These are phyloP conservation scores for Boletellus dicymbophilus DNA, from an alignment of 1,284 basidiomycete genomes.

Conservation along the genomic window DNA sequence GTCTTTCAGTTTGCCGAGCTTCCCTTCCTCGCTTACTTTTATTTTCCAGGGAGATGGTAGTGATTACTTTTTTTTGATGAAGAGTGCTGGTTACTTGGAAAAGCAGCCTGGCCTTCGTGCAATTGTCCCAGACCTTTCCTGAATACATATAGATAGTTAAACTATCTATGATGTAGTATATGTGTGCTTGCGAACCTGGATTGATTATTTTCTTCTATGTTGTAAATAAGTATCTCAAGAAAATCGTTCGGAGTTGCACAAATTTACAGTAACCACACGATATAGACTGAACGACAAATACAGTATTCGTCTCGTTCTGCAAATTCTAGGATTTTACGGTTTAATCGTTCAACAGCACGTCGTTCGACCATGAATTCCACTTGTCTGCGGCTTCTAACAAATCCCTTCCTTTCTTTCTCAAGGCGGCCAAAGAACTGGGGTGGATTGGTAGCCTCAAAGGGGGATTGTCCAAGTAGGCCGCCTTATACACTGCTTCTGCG, in stretches of 20 bases:
- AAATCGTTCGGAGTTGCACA: too few species aligned
- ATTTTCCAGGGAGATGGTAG: slow-evolving; percentile 26
- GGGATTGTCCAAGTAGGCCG: slow-evolving; percentile 19
- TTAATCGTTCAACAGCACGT: slow-evolving; percentile 10
- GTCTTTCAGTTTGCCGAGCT: too few species aligned
- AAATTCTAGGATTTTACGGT: background rate
- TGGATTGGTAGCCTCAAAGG: slow-evolving; percentile 32
- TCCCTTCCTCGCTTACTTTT: too few species aligned
- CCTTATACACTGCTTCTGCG: slow-evolving; percentile 13
- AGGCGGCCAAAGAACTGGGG: slow-evolving; percentile 1
- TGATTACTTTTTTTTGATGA: slow-evolving; percentile 8
- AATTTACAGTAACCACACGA: too few species aligned
- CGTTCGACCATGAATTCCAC: slow-evolving; percentile 32
- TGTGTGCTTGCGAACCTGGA: too few species aligned
- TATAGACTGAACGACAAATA: too few species aligned
- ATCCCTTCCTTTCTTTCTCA: slow-evolving; percentile 14
- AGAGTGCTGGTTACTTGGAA: slow-evolving; percentile 23
- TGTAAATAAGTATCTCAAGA: too few species aligned
- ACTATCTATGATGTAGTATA: too few species aligned
- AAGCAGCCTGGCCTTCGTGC: slow-evolving; percentile 16
- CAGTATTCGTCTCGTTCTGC: background rate
- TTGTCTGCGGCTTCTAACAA: slow-evolving; percentile 20
- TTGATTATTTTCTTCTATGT: too few species aligned
- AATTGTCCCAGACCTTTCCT: slow-evolving; percentile 14
- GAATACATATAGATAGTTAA: too few species aligned